These are phyloP conservation scores for Aspergillus sp. DNA, from an alignment of 2,329 filamentous ascomycete genomes.

Conservation along the genomic window DNA sequence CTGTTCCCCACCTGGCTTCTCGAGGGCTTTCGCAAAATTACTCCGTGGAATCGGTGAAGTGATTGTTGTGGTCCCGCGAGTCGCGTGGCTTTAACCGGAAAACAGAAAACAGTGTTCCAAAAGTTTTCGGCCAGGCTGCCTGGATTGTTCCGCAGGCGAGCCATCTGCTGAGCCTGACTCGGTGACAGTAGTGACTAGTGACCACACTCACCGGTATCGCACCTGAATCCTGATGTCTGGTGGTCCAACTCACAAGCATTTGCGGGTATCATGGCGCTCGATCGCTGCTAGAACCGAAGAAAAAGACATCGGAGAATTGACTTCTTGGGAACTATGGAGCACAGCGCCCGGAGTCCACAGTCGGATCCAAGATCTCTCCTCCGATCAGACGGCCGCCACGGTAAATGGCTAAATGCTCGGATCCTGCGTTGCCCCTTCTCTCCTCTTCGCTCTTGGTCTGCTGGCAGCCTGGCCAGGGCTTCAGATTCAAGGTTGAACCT, in stretches of 20 bases:
- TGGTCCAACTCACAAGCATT: too few species aligned
- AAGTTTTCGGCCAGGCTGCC: too few species aligned
- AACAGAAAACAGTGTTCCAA: not conserved
- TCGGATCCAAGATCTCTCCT: not conserved
- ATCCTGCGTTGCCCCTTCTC: not conserved
- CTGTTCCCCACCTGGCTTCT: not conserved
- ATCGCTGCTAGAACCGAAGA: too few species aligned
- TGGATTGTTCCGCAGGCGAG: too few species aligned
- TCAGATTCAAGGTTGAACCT: too few species aligned
- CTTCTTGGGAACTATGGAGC: not conserved
- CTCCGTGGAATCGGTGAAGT: not conserved
- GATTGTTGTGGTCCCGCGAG: not conserved
- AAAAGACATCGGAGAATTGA: not conserved
- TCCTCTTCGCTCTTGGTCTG: not conserved
- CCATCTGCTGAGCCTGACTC: not conserved
- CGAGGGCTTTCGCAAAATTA: not conserved
- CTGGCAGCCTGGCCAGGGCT: too few species aligned
- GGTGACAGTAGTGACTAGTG: too few species aligned
- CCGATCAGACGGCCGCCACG: not conserved
- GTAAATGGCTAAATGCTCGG: not conserved
- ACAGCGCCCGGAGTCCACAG: not conserved
- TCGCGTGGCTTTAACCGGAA: not conserved
- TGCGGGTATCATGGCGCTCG: too few species aligned
- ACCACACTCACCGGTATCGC: too few species aligned
- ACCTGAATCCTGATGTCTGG: too few species aligned